Conservation (phyloP, 2,329 filamentous ascomycete genomes). For the Lasiodiplodia theobromae region DNA sequence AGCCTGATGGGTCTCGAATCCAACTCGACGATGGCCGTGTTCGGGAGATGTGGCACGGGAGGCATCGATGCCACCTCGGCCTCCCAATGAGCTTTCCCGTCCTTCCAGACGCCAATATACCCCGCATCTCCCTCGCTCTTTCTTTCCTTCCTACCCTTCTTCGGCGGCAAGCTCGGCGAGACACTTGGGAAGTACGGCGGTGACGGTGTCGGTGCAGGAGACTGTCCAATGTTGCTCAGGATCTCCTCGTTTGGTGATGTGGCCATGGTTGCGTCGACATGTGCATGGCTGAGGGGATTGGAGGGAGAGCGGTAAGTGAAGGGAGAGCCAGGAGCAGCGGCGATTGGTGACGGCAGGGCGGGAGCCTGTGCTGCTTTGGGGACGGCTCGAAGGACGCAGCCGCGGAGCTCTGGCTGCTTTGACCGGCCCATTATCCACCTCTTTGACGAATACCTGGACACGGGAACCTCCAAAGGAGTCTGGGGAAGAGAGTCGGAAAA, state of each 20-base stretch:
- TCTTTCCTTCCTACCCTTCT: constrained; percentile 13
- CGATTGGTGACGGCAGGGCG: constrained; percentile 7
- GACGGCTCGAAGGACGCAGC: constrained; percentile 46
- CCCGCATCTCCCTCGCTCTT: constrained; percentile 34
- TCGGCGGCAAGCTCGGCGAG: constrained; percentile 30
- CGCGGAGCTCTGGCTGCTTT: constrained; percentile 29
- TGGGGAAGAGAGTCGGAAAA: not conserved
- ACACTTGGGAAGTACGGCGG: constrained; percentile 24
- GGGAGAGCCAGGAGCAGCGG: not conserved
- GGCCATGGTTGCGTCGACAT: constrained; percentile 42
- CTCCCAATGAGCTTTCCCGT: constrained; percentile 54
- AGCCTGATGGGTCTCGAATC: constrained; percentile 23
- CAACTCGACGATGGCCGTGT: constrained; percentile 28
- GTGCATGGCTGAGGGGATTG: constrained; percentile 36
- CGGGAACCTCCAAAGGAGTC: not conserved
- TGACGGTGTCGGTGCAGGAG: constrained; percentile 33
- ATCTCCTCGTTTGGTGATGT: constrained; percentile 51
- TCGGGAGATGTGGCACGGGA: constrained; percentile 24
- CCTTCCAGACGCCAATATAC: constrained; percentile 53
- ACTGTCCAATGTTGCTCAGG: constrained; percentile 43
- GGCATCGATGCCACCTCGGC: constrained; percentile 7
- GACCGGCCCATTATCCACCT: constrained; percentile 25
- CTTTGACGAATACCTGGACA: constrained; percentile 17
- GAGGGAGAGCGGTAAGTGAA: not conserved
- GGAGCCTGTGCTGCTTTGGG: constrained; percentile 33